These are phyloP conservation scores for Aspergillus olivimuriae DNA, from an alignment of 495 filamentous ascomycete species.

Conservation along the genomic window DNA sequence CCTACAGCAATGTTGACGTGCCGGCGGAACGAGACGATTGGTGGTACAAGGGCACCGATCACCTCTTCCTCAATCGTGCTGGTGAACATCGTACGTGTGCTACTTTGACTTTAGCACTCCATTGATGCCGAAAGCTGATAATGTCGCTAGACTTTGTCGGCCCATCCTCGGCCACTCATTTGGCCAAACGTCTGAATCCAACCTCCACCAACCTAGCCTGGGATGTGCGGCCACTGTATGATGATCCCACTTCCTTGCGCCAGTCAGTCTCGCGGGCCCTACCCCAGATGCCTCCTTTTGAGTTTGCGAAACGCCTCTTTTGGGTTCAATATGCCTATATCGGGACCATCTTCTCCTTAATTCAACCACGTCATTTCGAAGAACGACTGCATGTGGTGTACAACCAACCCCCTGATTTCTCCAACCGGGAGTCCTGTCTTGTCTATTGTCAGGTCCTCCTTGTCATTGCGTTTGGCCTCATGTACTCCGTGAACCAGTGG, in stretches of 20 bases:
- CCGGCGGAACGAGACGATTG: slow-evolving; percentile 31
- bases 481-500: slow-evolving; percentile 49
- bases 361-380: slow-evolving; percentile 38
- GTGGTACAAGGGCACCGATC: slow-evolving; percentile 35
- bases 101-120: not conserved
- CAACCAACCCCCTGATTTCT: slow-evolving; percentile 27
- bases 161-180: slow-evolving; percentile 28
- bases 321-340: slow-evolving; percentile 45
- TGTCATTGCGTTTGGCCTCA: slow-evolving; percentile 45
- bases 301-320: slow-evolving; percentile 41
- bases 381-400: slow-evolving; percentile 34
- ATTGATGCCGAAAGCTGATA: not conserved
- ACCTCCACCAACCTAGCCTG: slow-evolving; percentile 29
- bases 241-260: slow-evolving; percentile 29
- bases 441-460: slow-evolving; percentile 36
- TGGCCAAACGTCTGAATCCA: slow-evolving; percentile 31
- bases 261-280: slow-evolving; percentile 19
- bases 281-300: slow-evolving; percentile 35
- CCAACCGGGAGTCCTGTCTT: slow-evolving; percentile 27
- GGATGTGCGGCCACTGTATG: slow-evolving; percentile 35
- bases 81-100: slow-evolving; percentile 30
- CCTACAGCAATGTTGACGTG: slow-evolving; percentile 14
- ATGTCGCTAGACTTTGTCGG: slow-evolving; percentile 25
- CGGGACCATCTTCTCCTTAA: slow-evolving; percentile 47
- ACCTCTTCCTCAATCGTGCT: slow-evolving; percentile 28